A percentile compares a stretch with the other conserved stretches of the same genome.
phyloP scores from a whole-genome alignment of 345 rosid genomes.

The Pistacia atlantica region DNA sequence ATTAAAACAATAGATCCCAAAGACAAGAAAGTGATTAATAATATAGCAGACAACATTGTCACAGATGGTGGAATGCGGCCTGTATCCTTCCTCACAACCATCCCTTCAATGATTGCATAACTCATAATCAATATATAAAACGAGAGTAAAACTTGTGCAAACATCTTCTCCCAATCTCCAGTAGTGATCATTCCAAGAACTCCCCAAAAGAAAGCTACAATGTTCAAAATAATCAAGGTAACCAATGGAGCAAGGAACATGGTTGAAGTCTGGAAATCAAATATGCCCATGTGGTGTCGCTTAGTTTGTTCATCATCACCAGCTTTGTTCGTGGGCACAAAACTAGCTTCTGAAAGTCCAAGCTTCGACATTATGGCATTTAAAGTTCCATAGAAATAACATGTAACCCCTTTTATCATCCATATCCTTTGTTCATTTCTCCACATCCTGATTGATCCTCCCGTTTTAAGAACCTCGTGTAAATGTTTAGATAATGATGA shows the following conservation, averaged over 20 bases:
- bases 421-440: slow-evolving; percentile 37
- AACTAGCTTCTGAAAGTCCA: slow-evolving; percentile 37
- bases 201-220: slow-evolving; percentile 27
- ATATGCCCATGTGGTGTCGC: slow-evolving; percentile 34
- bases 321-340: slow-evolving; percentile 41
- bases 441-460: slow-evolving; percentile 25
- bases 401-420: slow-evolving; percentile 46
- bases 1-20: slow-evolving; percentile 22
- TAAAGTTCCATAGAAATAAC: slow-evolving; percentile 27
- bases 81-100: slow-evolving; percentile 40
- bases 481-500: slow-evolving; percentile 25
- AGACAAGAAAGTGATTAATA: slow-evolving; percentile 19
- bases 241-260: slow-evolving; percentile 42
- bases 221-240: slow-evolving; percentile 33
- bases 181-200: slow-evolving; percentile 20
- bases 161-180: slow-evolving; percentile 24
- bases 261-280: slow-evolving; percentile 39
- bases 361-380: slow-evolving; percentile 32
- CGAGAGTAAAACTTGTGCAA: slow-evolving; percentile 33
- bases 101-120: slow-evolving; percentile 47
- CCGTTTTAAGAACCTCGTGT: slow-evolving; percentile 31
- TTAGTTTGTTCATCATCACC: slow-evolving; percentile 24
- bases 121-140: slow-evolving; percentile 34
- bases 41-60: slow-evolving; percentile 19
- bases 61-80: slow-evolving; percentile 37